A percentile compares a stretch with the other conserved stretches of the same genome.
Evolutionary conservation across 2,329 filamentous ascomycete species (phyloP).

Genomic region (Stachybotrys echinatus): DNA sequence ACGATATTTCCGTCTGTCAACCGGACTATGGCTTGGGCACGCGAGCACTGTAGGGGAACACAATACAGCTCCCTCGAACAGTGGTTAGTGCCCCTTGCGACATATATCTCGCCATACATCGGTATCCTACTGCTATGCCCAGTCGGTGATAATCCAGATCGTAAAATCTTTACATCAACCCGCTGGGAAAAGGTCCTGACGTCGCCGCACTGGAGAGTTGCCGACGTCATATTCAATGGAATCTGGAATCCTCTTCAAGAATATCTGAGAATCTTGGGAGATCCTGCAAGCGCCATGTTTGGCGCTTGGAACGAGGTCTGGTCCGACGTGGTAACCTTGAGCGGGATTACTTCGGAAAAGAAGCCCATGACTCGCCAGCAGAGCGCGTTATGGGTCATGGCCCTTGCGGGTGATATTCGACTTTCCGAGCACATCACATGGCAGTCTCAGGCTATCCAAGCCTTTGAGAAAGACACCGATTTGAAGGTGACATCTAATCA

Average conservation of each 20-base stretch:
- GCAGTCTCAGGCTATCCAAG: background rate
- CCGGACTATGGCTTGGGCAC: background rate
- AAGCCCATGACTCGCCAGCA: background rate
- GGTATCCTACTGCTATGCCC: background rate
- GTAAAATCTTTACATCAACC: too few species aligned
- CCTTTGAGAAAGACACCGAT: background rate
- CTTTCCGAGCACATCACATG: background rate
- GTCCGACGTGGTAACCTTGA: background rate
- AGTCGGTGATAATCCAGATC: background rate
- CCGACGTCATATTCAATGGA: background rate
- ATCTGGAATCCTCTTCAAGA: background rate
- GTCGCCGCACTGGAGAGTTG: too few species aligned
- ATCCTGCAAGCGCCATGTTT: background rate
- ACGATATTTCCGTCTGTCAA: background rate
- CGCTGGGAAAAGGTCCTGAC: too few species aligned
- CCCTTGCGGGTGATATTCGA: background rate
- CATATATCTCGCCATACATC: background rate
- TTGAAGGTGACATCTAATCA: background rate
- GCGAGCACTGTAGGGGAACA: background rate
- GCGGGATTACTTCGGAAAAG: background rate
- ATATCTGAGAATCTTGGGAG: background rate
- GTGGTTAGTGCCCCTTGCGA: background rate
- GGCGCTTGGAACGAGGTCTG: background rate
- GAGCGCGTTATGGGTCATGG: background rate
- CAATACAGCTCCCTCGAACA: background rate